Percentiles rank a stretch among this genome's conserved stretches.
These are phyloP conservation scores for Thalassiosira livingstoniorum DNA, from an alignment of 352 stramenopile species.

Conservation along the genomic window DNA sequence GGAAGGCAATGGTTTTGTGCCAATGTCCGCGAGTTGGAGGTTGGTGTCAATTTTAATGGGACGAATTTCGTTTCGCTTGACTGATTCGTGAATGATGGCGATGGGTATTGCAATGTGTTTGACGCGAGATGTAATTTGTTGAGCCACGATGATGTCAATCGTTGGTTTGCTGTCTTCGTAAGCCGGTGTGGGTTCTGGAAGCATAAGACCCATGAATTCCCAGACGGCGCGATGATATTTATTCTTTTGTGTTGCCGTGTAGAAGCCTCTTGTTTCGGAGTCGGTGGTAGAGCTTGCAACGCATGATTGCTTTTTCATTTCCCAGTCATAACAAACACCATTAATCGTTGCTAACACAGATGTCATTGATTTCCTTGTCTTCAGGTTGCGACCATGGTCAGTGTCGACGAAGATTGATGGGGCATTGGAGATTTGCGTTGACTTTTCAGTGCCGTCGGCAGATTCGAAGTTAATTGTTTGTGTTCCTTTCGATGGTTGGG, in stretches of 20 bases:
- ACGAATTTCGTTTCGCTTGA: neutral
- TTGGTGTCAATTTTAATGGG: neutral
- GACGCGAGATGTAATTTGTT: slow-evolving; percentile 21
- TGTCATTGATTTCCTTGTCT: neutral
- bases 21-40: neutral
- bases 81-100: slow-evolving; percentile 15
- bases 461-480: too few relatives aligned
- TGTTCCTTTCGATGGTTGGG: neutral
- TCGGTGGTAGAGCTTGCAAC: slow-evolving; percentile 14
- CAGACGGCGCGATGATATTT: too few relatives aligned
- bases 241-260: too few relatives aligned
- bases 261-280: slow-evolving; percentile 1
- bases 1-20: slow-evolving; percentile 4
- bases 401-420: slow-evolving; percentile 10
- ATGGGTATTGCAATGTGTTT: slow-evolving; percentile 37
- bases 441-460: too few relatives aligned
- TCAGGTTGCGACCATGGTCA: slow-evolving; percentile 5
- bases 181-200: neutral
- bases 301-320: neutral
- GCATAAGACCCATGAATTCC: slow-evolving; percentile 1
- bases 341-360: neutral
- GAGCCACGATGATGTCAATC: slow-evolving; percentile 31
- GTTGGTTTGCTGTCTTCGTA: slow-evolving; percentile 39
- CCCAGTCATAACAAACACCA: neutral
- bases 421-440: neutral